Evolutionary conservation across 2,329 filamentous ascomycete species (phyloP).

Genomic region (Fusarium nygamai): DNA sequence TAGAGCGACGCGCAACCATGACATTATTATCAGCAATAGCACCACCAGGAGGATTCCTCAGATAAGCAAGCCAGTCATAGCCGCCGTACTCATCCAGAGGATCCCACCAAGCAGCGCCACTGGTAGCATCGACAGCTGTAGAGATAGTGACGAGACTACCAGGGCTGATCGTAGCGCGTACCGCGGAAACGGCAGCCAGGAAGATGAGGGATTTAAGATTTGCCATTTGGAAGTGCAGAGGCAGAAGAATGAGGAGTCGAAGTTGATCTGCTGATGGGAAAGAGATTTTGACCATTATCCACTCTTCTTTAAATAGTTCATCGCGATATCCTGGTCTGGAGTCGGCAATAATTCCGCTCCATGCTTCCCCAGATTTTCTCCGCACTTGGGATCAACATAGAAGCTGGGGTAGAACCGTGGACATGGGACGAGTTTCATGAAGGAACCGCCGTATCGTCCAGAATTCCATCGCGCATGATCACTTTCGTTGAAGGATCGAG

Average conservation of each 20-base stretch:
- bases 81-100: conserved; percentile 39
- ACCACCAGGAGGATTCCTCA: conserved; percentile 37
- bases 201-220: not conserved
- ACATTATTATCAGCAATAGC: conserved; percentile 40
- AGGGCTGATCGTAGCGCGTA: not conserved
- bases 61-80: conserved; percentile 38
- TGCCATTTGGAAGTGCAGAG: not conserved
- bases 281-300: not conserved
- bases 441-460: not conserved
- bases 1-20: conserved; percentile 37
- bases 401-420: not conserved
- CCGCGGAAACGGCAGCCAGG: not conserved
- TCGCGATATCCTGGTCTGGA: not conserved
- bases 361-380: conserved; percentile 6
- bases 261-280: not conserved
- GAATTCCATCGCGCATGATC: not conserved
- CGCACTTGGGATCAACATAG: not conserved
- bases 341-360: not conserved
- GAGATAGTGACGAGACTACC: conserved; percentile 1
- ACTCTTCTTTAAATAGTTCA: conserved; percentile 1
- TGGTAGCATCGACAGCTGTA: conserved; percentile 34
- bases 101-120: conserved; percentile 42
- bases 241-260: not conserved
- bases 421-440: not conserved
- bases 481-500: not conserved